These are phyloP conservation scores for Auriscalpium vulgare DNA, from an alignment of 768 basidiomycete species.

Conservation along the genomic window DNA sequence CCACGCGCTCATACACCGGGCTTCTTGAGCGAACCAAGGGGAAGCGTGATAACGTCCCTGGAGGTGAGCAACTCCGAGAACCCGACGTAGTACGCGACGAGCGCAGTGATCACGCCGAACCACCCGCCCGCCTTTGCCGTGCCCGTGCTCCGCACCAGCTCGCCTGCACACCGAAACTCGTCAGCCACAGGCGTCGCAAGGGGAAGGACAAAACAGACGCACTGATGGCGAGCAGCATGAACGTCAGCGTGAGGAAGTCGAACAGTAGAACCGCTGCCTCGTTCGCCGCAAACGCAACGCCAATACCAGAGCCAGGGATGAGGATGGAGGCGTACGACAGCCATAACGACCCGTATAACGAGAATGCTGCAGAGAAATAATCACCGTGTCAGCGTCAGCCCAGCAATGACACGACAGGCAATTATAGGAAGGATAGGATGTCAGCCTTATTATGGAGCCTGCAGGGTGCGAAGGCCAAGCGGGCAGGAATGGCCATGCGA, in stretches of 20 bases:
- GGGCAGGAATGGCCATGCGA: no score
- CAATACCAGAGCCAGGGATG: conserved; percentile 61
- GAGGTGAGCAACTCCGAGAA: conserved; percentile 33
- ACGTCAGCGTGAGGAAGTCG: conserved; percentile 46
- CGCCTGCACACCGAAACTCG: neutral
- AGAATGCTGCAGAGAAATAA: conserved; percentile 61
- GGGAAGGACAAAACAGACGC: conserved; percentile 34
- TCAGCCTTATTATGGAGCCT: neutral
- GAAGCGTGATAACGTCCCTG: conserved; percentile 31
- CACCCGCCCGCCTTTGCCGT: conserved; percentile 38
- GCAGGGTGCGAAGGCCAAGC: neutral
- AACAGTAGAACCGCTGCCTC: conserved; percentile 32
- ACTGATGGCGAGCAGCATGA: conserved; percentile 37
- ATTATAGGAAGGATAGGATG: neutral
- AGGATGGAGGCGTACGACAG: conserved; percentile 71
- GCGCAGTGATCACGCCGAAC: conserved; percentile 37
- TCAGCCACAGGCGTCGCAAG: neutral
- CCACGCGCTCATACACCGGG: no score
- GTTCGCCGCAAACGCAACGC: conserved; percentile 37
- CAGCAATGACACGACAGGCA: conserved; percentile 33
- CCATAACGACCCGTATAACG: conserved; percentile 85
- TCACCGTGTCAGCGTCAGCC: conserved; percentile 11
- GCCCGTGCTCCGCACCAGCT: neutral
- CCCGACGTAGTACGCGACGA: conserved; percentile 39
- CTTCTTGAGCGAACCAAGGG: conserved; percentile 23